These are phyloP conservation scores for Dioscorea dumetorum DNA, from an alignment of 106 monocot species.

Conservation along the genomic window DNA sequence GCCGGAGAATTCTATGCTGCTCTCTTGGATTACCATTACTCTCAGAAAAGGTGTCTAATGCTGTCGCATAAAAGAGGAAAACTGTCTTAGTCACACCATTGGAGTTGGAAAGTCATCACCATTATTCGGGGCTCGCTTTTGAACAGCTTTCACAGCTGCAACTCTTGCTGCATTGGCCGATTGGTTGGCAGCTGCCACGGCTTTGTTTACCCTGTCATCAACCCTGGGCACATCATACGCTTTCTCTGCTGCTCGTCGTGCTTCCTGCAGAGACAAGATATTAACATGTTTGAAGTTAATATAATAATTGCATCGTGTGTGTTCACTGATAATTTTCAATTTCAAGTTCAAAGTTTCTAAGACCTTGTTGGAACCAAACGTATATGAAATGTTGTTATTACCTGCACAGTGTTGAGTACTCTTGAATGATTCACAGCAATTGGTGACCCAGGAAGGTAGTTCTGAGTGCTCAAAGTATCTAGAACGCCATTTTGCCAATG, in stretches of 20 bases:
- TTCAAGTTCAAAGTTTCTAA: not conserved
- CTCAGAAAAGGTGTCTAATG: not conserved
- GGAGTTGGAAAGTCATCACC: conserved; percentile 17
- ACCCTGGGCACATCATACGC: conserved; percentile 64
- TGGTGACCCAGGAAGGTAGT: conserved; percentile 40
- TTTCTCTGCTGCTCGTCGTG: conserved; percentile 63
- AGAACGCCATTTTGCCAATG: conserved; percentile 72
- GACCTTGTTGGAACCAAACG: not conserved
- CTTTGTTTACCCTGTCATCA: conserved; percentile 72
- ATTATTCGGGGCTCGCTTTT: conserved; percentile 27
- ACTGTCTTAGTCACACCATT: conserved; percentile 16
- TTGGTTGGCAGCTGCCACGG: conserved; percentile 60
- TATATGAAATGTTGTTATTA: conserved; percentile 5
- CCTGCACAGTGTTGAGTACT: conserved; percentile 92
- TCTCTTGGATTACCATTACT: not conserved
- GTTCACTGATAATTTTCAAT: not conserved
- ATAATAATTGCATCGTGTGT: not conserved
- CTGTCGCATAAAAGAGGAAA: not conserved
- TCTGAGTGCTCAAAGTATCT: conserved; percentile 58
- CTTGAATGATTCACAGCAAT: conserved; percentile 74
- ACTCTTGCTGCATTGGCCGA: conserved; percentile 64
- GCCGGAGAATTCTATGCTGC: not conserved
- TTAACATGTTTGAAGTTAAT: not conserved
- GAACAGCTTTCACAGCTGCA: conserved; percentile 74
- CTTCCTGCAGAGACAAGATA: conserved; percentile 47